These are phyloP conservation scores for Candolleomyces efflorescens DNA, from an alignment of 768 basidiomycete species.

Conservation along the genomic window DNA sequence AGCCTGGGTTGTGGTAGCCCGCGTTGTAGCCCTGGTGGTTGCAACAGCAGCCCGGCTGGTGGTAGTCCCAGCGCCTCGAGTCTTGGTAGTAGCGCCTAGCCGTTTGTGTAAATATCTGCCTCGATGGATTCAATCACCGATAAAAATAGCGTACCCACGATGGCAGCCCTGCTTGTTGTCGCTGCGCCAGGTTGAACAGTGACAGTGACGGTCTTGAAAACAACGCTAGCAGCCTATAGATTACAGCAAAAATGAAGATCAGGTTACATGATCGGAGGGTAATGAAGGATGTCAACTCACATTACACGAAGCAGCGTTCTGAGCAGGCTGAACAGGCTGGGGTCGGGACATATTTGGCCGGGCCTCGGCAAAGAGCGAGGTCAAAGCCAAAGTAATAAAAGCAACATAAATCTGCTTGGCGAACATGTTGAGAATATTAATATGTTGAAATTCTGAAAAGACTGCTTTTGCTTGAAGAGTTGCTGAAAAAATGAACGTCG, in stretches of 20 bases:
- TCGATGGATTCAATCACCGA: no score
- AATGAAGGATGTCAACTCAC: not conserved
- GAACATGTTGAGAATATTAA: slow-evolving; percentile 31
- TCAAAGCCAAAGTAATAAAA: slow-evolving; percentile 34
- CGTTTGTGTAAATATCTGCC: no score
- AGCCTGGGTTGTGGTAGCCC: not conserved
- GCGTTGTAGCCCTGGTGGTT: not conserved
- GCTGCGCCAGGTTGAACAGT: no score
- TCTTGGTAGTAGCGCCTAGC: not conserved
- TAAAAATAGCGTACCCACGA: no score
- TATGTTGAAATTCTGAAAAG: slow-evolving; percentile 7
- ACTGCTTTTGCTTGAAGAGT: slow-evolving; percentile 1
- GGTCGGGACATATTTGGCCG: slow-evolving; percentile 17
- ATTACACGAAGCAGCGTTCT: not conserved
- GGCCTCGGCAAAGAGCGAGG: slow-evolving; percentile 26
- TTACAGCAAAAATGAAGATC: no score
- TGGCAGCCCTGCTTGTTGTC: no score
- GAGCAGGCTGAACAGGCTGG: slow-evolving; percentile 1
- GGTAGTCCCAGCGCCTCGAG: not conserved
- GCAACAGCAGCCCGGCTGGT: not conserved
- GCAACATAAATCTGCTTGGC: slow-evolving; percentile 33
- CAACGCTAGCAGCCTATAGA: no score
- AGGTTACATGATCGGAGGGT: no score
- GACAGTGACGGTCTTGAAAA: no score
- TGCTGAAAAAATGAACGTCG: slow-evolving; percentile 1